These are phyloP conservation scores for Musa balbisiana DNA, from an alignment of 202 grass and related monocot species.

Conservation along the genomic window DNA sequence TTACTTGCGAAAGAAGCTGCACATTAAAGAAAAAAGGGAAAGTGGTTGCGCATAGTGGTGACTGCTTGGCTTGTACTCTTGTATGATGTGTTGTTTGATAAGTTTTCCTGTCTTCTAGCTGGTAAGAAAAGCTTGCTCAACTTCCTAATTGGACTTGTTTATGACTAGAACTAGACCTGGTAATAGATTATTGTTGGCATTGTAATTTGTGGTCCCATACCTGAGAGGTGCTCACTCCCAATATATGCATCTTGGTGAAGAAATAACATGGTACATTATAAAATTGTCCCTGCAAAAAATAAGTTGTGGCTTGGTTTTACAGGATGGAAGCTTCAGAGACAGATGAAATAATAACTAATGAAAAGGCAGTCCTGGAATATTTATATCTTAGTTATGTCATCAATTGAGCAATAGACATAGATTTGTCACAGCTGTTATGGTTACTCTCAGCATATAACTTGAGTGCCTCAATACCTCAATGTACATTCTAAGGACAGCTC, in stretches of 20 bases:
- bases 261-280: too few relatives aligned
- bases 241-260: background rate
- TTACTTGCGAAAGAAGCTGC: background rate
- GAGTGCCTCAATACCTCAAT: background rate
- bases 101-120: background rate
- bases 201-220: background rate
- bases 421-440: background rate
- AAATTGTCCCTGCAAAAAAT: too few relatives aligned
- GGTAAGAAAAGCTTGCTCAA: background rate
- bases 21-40: background rate
- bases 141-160: background rate
- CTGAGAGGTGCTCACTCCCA: background rate
- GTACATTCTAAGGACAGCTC: background rate
- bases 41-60: too few relatives aligned
- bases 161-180: too few relatives aligned
- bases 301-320: background rate
- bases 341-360: too few relatives aligned
- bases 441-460: background rate
- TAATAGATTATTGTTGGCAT: background rate
- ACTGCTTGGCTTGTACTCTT: background rate
- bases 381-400: background rate
- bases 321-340: background rate
- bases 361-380: background rate
- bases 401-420: background rate
- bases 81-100: background rate